Base-by-base conservation (phyloP, 2,329 filamentous ascomycete genomes). In the Trichoderma sp. region DNA sequence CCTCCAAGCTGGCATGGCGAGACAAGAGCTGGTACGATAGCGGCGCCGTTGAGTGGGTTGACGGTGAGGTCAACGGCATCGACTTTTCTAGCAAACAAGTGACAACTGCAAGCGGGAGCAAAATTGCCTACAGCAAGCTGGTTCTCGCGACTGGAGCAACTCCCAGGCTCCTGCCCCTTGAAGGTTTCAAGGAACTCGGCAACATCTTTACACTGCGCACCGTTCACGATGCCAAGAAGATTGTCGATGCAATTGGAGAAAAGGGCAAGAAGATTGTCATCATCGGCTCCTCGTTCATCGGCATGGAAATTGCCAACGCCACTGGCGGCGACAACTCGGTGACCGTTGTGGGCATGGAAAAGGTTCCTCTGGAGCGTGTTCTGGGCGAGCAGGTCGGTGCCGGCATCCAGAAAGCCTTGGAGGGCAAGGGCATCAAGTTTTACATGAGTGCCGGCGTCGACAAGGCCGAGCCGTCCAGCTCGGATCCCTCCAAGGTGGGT, bases 271-370 rank as follows among this genome's bases (percentile, higher is more conserved):
- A 97, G 82, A 90, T 99, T 75, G 94, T 97, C 61, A 87, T 99
- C 15, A 86, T 99, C 69, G 96, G 96, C 53, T 95, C 92, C 72
- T 97, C 94, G 0, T 99, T 99, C 82, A 99, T 99, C 78, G 96
- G 96, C 53, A 97, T 99, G 93, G 96, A 99, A 82, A 89, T 97
- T n/a, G 95, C 93, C 73, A 96, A 95, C 74, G 91, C 97, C 0
- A 91, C 92, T 0, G 83, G 88, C 58, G 92, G 92, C 76, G 92
- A 92, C 77, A 97, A 99, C 80, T 84, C 91, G 9, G 94, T 99
- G 18, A 92, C 92, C 8, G 90, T 98, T 53, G 86, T 99, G 26
- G 96, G 96, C 47, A 95, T 95, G 92, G 94, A 97, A 79, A 89
- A 89, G 72, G 90, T 90, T 14, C 95, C 96, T 0, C 88, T 98